Base-by-base conservation (phyloP, 805 yeast genomes). In the Clavispora phyllophila region DNA sequence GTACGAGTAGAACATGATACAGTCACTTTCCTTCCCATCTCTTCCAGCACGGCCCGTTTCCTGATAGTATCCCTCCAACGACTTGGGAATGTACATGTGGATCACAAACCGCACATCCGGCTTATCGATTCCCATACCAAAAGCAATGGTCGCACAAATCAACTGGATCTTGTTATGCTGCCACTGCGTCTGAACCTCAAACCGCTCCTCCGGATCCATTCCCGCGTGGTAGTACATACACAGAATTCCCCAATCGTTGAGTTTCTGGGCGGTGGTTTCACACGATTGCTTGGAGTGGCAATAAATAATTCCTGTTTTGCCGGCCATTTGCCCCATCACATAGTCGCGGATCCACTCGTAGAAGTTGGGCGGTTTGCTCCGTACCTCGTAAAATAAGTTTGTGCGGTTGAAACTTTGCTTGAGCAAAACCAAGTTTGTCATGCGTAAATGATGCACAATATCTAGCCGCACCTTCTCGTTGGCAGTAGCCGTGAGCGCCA, bases 111-210 rank as follows among this genome's bases (percentile, higher is more conserved):
- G 70, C 10, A 93, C 99, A 63, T 93, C 95, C 0, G 96, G 86
- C 61, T 93, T 93, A 65, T 93, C 99, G 43, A 93, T 91, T 37
- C 99, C 99, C 99, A 93, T 93, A 22, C 99, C 99, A 72, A 93
- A 93, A 0, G 99, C 99, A 55, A 93, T 85, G 0, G 99, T 93
- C 0, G 99, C 99, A 67, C 97, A 91, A 12, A 93, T 89, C 1
- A 90, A 84, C 57, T 82, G 84, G 18, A 83, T 65, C 17, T 63
- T 60, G 42, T 84, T 83, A 1, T 65, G 58, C 61, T 93, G 99
- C 99, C 99, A 93, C 25, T 65, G 69, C 18, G 68, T 68, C 62
- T 93, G 99, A n/a, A 88, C 79, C 3, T 61, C 49, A 17, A 77
- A 65, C 45, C 98, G 72, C 24, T 83, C 88, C 12, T 84, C 85